Evolutionary conservation across 441 rosid genomes (phyloP), one percentile per base, ranked within the genome.

Genomic region (Adansonia grandidieri): DNA sequence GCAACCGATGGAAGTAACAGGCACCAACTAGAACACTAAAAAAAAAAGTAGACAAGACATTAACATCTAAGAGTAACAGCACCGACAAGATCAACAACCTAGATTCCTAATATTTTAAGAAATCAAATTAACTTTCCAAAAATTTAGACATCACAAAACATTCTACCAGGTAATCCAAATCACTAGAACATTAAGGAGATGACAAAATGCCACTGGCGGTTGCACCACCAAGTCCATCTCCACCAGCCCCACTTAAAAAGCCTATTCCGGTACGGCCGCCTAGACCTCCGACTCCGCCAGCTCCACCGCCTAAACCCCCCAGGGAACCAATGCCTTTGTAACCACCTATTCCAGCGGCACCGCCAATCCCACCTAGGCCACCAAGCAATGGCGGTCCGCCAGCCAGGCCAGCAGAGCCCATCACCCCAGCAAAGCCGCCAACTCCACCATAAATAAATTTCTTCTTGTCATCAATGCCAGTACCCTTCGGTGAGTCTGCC

Each of bases 351-450:
- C 91, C 95, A 51, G 82, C 91, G 63, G 40, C 82, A 3, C 84
- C 87, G 3, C 96, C 92, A 28, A 90, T 82, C 13, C 89, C 93
- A 28, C 91, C 92, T 15, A 84, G 45, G 40, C 86, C 88, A 73
- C 88, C 90, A 40, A 74, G 53, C 14, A 86, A 45, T 17, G 92
- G 92, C 15, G 86, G 0, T 37, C 91, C 95, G 32, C 88, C 93
- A 14, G 79, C 81, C 28, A 86, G 81, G 1, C 93, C 93, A 1
- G 86, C 89, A 45, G 73, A 83, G 2, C 92, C 93, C 19, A 93
- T 93, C 73, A 91, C 75, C 19, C 96, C 92, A 0, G 87, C 92
- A 58, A 88, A 88, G 4, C 90, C 95, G 40, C 95, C 94, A 14
- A 89, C 82, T 22, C 93, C 92, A n/a, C 88, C 95, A 5, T 82